Base-by-base conservation (phyloP, 2,329 filamentous ascomycete genomes). In the Colletotrichum australisinense region DNA sequence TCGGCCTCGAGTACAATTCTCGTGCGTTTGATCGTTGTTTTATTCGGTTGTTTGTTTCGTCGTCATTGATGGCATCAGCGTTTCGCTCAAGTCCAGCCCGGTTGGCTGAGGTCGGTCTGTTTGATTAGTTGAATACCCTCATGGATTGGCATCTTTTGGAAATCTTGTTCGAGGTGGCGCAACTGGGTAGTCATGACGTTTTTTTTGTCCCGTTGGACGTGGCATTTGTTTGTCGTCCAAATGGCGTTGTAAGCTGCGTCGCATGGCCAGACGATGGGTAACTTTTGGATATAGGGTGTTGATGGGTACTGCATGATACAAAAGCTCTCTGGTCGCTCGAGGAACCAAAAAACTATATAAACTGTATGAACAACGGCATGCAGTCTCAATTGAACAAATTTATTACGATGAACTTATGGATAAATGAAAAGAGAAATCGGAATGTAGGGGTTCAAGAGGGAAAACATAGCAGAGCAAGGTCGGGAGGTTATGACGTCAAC, bases 71-170 rank as follows among this genome's bases (percentile, higher is more conserved):
- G 35, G 42, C 42, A 59, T 53, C 53, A 38, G 28, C 26, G 64
- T 59, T 52, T 53, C 49, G 56, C 26, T 42, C 58, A 56, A 28
- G 55, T 28, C 30, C 62, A 53, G 12, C 38, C 32, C 2, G 66
- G 30, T 62, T 22, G 46, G 70, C 52, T 28, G 32, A 38, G 28
- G 63, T 67, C 70, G 62, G 58, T 52, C 19, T 70, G 71, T 64
- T 52, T 56, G 63, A 67, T 32, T 67, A 74, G 52, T 46, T 70
- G 71, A 73, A 75, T 75, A 75, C 73, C 73, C 73, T 75, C 67
- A 70, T 67, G 73, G 35, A 59, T 63, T 73, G 66, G 70, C 62
- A 69, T 66, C 22, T 5, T 57, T 71, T 42, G 42, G 63, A 53
- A n/a, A 63, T 63, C 42, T 64, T 72, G 12, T 59, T 32, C 32